Percentiles rank a stretch among this genome's conserved stretches.
Conservation (phyloP, 805 yeast species). For the Candida stauntonica region DNA sequence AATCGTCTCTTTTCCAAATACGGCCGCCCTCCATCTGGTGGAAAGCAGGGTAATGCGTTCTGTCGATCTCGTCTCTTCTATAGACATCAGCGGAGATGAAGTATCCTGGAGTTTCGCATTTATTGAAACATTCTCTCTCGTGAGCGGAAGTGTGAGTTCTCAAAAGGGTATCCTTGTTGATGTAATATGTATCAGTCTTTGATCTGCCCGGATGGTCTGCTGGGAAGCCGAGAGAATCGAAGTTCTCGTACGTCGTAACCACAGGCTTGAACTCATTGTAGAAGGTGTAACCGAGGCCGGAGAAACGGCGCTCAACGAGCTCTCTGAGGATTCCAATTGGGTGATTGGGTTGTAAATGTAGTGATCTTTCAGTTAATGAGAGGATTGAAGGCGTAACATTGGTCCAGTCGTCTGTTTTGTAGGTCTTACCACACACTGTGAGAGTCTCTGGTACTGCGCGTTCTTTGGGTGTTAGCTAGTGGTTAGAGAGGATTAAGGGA, state of each 20-base stretch:
- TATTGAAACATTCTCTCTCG: slow-evolving; percentile 77
- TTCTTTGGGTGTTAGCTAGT: slow-evolving; percentile 7
- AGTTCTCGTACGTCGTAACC: slow-evolving; percentile 78
- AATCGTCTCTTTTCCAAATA: slow-evolving; percentile 60
- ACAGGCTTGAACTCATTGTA: slow-evolving; percentile 79
- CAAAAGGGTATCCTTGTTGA: slow-evolving; percentile 66
- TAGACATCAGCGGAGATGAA: slow-evolving; percentile 94
- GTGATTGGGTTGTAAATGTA: slow-evolving; percentile 72
- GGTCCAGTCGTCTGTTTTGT: slow-evolving; percentile 72
- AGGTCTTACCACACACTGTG: slow-evolving; percentile 45
- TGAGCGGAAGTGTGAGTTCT: slow-evolving; percentile 98
- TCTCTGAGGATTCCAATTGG: slow-evolving; percentile 85
- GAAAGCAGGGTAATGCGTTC: slow-evolving; percentile 95
- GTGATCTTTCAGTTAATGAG: slow-evolving; percentile 60
- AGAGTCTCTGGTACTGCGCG: slow-evolving; percentile 27
- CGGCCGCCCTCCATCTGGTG: slow-evolving; percentile 98
- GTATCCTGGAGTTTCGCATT: slow-evolving; percentile 73
- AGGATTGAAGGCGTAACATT: slow-evolving; percentile 77
- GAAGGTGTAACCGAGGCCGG: slow-evolving; percentile 65
- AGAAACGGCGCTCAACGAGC: slow-evolving; percentile 65
- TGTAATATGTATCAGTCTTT: slow-evolving; percentile 87
- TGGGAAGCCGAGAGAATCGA: slow-evolving; percentile 90
- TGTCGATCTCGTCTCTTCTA: slow-evolving; percentile 90
- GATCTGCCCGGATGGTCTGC: slow-evolving; percentile 90
- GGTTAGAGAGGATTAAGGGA: neutral